Conservation (phyloP, 257 asterid species). For the Solanum rostratum region DNA sequence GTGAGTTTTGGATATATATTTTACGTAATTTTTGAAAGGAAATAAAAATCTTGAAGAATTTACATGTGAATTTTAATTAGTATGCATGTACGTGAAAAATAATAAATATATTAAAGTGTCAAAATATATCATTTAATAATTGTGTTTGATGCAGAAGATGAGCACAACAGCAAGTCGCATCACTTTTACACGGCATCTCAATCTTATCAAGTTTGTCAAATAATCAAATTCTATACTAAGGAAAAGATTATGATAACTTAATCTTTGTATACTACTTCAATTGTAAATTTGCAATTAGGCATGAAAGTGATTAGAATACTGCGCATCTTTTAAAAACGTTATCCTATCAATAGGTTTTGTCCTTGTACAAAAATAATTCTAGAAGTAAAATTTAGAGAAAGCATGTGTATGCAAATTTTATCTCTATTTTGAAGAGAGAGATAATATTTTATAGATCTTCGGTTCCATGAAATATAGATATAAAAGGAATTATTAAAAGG, state of each 20-base stretch:
- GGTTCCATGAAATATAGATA: neutral
- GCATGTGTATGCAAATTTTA: too few species aligned
- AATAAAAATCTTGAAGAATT: too few species aligned
- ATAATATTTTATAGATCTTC: too few species aligned
- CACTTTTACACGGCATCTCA: neutral
- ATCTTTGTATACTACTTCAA: neutral
- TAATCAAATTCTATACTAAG: neutral
- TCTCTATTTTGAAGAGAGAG: neutral
- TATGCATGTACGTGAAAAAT: too few species aligned
- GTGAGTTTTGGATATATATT: too few species aligned
- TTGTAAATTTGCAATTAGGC: neutral
- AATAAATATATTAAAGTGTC: too few species aligned
- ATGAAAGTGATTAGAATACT: neutral
- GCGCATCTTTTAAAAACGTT: neutral
- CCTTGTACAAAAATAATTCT: neutral
- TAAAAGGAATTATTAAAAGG: neutral
- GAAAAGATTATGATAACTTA: neutral
- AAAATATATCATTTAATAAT: too few species aligned
- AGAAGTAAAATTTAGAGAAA: too few species aligned
- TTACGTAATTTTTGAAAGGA: too few species aligned
- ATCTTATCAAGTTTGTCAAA: neutral
- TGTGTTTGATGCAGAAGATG: too few species aligned
- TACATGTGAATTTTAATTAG: too few species aligned
- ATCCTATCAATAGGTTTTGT: neutral
- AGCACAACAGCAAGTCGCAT: neutral